Evolutionary conservation across 805 yeast genomes (phyloP), one percentile per base, ranked within the genome.

Genomic region (Saccharomycopsis microspora): DNA sequence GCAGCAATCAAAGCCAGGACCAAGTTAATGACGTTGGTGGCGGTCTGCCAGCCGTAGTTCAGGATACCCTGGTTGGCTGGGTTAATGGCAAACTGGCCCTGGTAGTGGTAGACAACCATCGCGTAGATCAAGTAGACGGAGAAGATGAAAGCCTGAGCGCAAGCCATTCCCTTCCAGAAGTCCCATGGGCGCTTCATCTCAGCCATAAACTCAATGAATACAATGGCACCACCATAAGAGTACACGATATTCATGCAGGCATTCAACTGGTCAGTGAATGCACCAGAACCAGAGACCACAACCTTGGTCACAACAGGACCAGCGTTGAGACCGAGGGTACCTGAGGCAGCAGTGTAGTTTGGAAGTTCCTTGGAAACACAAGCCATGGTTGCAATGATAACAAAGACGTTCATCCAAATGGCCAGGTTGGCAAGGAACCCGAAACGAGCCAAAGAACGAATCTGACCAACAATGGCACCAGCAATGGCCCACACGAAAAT

Each of bases 171-270:
- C 57, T 70, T 69, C 68, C 71, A 64, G 59, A 72, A 72, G 48
- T 72, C 76, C 64, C 60, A 59, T 5, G 76, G 76, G 43, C 69
- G 62, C 48, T 58, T 62, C 73, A 72, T 67, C 56, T 72, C 76
- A 7, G 76, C 68, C 60, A 72, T 61, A 44, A 72, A 64, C 54
- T 72, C 74, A 11, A 69, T 64, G 59, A 70, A 71, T 44, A 71
- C 67, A 52, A 71, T 64, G n/a, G 76, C 71, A 52, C 76, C 77
- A 38, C 75, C 76, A 62, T 69, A 72, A 3, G 74, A 68, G 56
- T 67, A 72, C 19, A 72, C 72, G 52, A 71, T 64, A 56, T 71
- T 71, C 59, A 70, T 64, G 50, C 68, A 56, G 11, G 71, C 71
- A 19, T 59, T 61, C 41, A 69, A 58, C 50, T 63, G 67, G 43